phyloP scores from a whole-genome alignment of 768 basidiomycete genomes.

The Sporobolomyces phaffii region DNA sequence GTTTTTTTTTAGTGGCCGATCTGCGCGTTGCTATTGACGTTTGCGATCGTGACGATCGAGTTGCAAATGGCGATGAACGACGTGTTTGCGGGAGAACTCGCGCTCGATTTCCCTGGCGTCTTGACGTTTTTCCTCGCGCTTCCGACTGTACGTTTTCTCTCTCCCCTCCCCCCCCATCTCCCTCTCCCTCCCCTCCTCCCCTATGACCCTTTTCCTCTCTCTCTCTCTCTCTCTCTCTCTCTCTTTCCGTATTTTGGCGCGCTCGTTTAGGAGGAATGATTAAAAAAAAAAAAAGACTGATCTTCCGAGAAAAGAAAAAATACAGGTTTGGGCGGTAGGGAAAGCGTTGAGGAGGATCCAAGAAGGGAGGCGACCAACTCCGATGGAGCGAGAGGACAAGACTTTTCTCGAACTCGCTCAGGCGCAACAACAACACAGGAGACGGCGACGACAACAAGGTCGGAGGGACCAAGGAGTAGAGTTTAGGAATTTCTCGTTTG shows the following conservation, averaged over 20 bases:
- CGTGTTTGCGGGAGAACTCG: slow-evolving; percentile 14
- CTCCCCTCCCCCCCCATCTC: background rate
- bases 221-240: background rate
- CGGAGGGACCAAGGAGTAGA: background rate
- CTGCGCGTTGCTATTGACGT: slow-evolving; percentile 20
- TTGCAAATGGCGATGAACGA: slow-evolving; percentile 32
- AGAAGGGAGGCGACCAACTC: slow-evolving; percentile 21
- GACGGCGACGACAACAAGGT: background rate
- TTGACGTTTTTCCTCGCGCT: slow-evolving; percentile 27
- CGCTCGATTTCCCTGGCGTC: slow-evolving; percentile 30
- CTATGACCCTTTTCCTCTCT: background rate
- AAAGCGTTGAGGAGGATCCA: slow-evolving; percentile 25
- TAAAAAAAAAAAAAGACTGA: too few relatives aligned
- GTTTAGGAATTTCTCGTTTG: too few relatives aligned
- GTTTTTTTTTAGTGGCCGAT: slow-evolving; percentile 37
- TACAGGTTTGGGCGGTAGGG: slow-evolving; percentile 27
- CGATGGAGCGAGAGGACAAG: slow-evolving; percentile 20
- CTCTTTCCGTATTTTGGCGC: background rate
- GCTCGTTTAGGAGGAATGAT: too few relatives aligned
- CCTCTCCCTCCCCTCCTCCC: background rate
- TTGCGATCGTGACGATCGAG: slow-evolving; percentile 27
- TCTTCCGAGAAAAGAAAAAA: background rate
- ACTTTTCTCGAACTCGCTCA: slow-evolving; percentile 23
- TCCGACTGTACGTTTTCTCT: slow-evolving; percentile 10
- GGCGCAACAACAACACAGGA: background rate